Percentiles rank a stretch among this genome's conserved stretches.
Evolutionary conservation across 768 basidiomycete species (phyloP).

Genomic region (Tulasnella sp.): DNA sequence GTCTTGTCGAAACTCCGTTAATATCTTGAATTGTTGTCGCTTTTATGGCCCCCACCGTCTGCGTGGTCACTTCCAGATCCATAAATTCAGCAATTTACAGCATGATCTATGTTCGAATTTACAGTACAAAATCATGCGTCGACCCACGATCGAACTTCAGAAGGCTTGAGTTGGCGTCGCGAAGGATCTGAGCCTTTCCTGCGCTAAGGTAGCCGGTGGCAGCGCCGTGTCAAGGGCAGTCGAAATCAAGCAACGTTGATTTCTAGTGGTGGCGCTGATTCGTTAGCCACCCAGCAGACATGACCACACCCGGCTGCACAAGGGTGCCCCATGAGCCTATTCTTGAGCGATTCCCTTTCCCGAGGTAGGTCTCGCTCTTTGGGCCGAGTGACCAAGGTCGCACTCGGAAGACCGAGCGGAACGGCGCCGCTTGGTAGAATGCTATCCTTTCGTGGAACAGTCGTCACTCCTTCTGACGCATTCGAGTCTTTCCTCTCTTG

Average conservation of each 20-base stretch:
- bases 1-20: too few relatives aligned
- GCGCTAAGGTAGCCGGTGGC: too few relatives aligned
- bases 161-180: too few relatives aligned
- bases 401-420: neutral
- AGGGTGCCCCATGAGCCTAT: slow-evolving; percentile 40
- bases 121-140: too few relatives aligned
- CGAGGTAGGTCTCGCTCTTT: neutral
- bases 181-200: too few relatives aligned
- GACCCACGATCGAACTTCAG: too few relatives aligned
- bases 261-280: slow-evolving; percentile 11
- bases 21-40: too few relatives aligned
- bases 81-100: too few relatives aligned
- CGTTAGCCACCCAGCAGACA: slow-evolving; percentile 54
- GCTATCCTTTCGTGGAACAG: neutral
- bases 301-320: slow-evolving; percentile 81
- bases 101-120: too few relatives aligned
- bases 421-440: neutral
- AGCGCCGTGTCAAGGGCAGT: too few relatives aligned
- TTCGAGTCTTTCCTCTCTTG: slow-evolving; percentile 10
- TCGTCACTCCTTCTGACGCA: neutral
- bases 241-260: neutral
- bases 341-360: neutral
- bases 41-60: too few relatives aligned
- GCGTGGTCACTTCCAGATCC: too few relatives aligned
- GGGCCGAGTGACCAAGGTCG: neutral